These are phyloP conservation scores for Lecanosticta acicola DNA, from an alignment of 2,329 filamentous ascomycete species.

Conservation along the genomic window DNA sequence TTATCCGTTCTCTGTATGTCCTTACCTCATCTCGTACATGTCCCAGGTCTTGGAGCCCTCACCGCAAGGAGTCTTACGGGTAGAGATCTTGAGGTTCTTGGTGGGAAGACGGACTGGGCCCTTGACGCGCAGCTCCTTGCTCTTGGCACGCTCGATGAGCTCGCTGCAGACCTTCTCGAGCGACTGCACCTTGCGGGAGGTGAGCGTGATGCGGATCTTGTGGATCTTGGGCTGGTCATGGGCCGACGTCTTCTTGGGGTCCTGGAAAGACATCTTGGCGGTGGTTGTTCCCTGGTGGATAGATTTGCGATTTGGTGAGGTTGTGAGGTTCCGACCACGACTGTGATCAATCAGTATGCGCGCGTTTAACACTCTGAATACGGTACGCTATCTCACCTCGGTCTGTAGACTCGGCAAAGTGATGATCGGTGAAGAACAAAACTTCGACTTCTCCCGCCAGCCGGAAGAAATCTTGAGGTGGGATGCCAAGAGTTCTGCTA, in stretches of 20 bases:
- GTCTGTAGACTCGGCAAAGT: slow-evolving; percentile 47
- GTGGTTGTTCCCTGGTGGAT: slow-evolving; percentile 28
- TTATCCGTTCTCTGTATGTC: too few species aligned
- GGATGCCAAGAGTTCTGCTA: slow-evolving; percentile 8
- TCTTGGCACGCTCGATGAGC: slow-evolving; percentile 96
- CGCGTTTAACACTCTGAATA: not conserved
- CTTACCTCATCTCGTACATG: slow-evolving; percentile 84
- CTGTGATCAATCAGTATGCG: slow-evolving; percentile 32
- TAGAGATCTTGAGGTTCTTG: slow-evolving; percentile 94
- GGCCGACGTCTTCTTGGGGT: slow-evolving; percentile 82
- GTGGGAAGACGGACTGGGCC: slow-evolving; percentile 95
- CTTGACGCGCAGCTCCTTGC: slow-evolving; percentile 98
- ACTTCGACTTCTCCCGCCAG: slow-evolving; percentile 14
- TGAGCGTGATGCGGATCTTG: slow-evolving; percentile 98
- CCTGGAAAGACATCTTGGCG: slow-evolving; percentile 82
- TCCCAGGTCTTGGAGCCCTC: slow-evolving; percentile 99
- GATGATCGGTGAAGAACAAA: slow-evolving; percentile 42
- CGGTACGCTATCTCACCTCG: slow-evolving; percentile 18
- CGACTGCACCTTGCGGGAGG: slow-evolving; percentile 86
- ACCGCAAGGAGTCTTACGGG: slow-evolving; percentile 98
- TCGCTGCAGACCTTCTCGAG: slow-evolving; percentile 98
- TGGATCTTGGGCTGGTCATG: slow-evolving; percentile 90
- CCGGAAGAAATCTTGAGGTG: slow-evolving; percentile 3
- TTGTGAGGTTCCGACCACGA: slow-evolving; percentile 41
- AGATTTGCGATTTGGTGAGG: slow-evolving; percentile 14